A percentile compares a stretch with the other conserved stretches of the same genome.
phyloP scores from a whole-genome alignment of 257 asterid species.

The Lycium barbarum region DNA sequence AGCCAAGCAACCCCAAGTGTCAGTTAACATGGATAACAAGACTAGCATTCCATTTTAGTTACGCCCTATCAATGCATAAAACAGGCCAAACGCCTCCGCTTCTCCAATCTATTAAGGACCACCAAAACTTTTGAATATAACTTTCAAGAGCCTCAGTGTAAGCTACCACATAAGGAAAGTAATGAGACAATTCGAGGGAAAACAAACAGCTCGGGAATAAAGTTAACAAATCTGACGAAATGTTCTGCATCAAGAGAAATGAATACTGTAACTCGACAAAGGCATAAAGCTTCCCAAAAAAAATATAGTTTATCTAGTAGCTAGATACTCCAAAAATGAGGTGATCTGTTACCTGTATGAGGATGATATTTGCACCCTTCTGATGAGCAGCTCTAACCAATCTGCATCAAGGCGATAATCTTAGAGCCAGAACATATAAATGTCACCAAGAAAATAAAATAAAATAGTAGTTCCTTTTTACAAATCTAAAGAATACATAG shows the following conservation, averaged over 20 bases:
- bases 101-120: background rate
- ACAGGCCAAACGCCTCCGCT: background rate
- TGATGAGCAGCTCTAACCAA: slow-evolving; percentile 86
- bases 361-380: slow-evolving; percentile 92
- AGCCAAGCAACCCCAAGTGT: background rate
- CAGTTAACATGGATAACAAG: background rate
- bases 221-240: background rate
- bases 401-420: slow-evolving; percentile 53
- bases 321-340: background rate
- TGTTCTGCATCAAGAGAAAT: background rate
- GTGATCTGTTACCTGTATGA: slow-evolving; percentile 69
- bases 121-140: background rate
- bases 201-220: background rate
- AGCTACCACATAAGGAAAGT: background rate
- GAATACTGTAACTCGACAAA: background rate
- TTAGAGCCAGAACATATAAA: slow-evolving; percentile 29
- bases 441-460: background rate
- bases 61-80: background rate
- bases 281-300: background rate
- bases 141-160: background rate
- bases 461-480: background rate
- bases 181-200: background rate
- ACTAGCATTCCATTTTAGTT: background rate
- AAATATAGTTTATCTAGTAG: background rate
- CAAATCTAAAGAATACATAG: background rate